Base-by-base conservation (phyloP, 2,329 filamentous ascomycete genomes). In the Sarocladium strictum region DNA sequence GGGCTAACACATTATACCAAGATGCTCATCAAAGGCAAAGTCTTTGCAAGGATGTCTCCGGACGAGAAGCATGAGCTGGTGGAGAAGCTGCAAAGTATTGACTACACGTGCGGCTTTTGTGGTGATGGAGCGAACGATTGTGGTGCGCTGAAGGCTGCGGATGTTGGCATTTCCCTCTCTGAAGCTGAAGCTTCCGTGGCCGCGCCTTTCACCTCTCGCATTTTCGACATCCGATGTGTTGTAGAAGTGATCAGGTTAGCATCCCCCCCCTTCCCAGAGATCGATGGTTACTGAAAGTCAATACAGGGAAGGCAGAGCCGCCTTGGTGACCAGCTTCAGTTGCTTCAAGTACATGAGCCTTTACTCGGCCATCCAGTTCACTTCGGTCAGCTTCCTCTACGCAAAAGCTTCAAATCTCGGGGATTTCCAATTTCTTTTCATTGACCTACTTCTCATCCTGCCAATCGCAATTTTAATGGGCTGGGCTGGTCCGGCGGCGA, bases 341-440 rank as follows among this genome's bases (percentile, higher is more conserved):
- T 99, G 94, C 75, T 99, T 99, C 80, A 99, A 97, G 75, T 99
- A 96, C 72, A 99, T 99, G 95, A 95, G 89, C 63, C 73, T 99
- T 60, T 99, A 99, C 75, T 97, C 92, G 2, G 93, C 94, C n/a
- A 99, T 99, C 60, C 94, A 99, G 69, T 99, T 99, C 75, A 96
- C 90, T 7, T 90, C 90, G 1, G 95, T 99, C 65, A 96, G 89
- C 78, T 97, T 99, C 67, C 79, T 99, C 15, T 99, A 99, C 69
- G 89, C 91, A 6, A 91, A 86, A 7, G 95, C 89, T 11, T 96
- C 90, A 9, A 99, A 99, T 66, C 76, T 99, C 5, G 95, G 94
- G 51, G 94, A 99, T 69, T 97, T 99, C 66, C 94, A 97, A 71
- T 99, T 97, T 68, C 78, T 99, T 3, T 97, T 93, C 70, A 97